Percentiles rank a stretch among this genome's conserved stretches.
These are phyloP conservation scores for Hordeum marinum DNA, from an alignment of 176 grass and related monocot genomes.

Conservation along the genomic window DNA sequence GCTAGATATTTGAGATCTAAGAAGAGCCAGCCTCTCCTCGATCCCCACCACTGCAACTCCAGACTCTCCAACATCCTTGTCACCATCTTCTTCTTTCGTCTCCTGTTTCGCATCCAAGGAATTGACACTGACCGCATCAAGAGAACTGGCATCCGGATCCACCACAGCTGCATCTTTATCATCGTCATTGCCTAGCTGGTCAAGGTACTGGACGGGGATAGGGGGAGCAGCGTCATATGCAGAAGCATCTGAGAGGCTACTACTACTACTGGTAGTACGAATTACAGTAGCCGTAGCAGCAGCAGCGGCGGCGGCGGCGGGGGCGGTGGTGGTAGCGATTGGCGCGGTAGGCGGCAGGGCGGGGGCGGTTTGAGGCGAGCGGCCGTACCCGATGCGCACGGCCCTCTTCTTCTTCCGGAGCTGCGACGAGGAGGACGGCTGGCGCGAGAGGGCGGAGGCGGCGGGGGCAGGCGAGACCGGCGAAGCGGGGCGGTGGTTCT, in stretches of 20 bases:
- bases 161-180: neutral
- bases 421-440: conserved; percentile 24
- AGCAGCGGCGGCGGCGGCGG: neutral
- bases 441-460: neutral
- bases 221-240: neutral
- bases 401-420: conserved; percentile 96
- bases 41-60: conserved; percentile 25
- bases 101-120: conserved; percentile 23
- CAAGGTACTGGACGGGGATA: neutral
- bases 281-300: neutral
- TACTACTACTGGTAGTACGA: conserved; percentile 1
- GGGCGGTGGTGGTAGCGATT: neutral
- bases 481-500: neutral
- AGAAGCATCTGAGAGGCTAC: conserved; percentile 11
- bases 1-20: conserved; percentile 60
- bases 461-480: conserved; percentile 3
- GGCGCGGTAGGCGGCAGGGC: neutral
- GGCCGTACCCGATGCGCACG: conserved; percentile 87
- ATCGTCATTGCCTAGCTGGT: neutral
- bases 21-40: conserved; percentile 47
- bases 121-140: neutral
- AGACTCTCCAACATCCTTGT: neutral
- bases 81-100: neutral
- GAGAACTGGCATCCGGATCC: conserved; percentile 18
- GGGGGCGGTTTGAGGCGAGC: conserved; percentile 28